phyloP scores from a whole-genome alignment of 805 yeast species.

The Zygotorulaspora danielsina region DNA sequence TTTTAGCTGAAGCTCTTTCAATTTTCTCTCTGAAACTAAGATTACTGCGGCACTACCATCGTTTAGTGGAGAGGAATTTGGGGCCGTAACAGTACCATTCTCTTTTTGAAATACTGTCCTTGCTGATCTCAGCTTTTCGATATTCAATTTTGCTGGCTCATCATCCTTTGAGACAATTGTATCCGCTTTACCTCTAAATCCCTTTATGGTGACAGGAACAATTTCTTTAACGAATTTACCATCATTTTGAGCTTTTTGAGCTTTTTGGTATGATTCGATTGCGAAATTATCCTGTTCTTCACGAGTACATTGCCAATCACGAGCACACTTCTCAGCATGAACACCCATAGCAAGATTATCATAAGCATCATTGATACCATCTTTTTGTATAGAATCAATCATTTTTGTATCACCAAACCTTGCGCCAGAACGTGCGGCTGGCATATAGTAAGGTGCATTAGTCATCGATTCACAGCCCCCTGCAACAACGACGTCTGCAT shows the following conservation, averaged over 20 bases:
- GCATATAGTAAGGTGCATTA: constrained; percentile 88
- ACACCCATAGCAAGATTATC: constrained; percentile 90
- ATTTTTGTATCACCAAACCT: constrained; percentile 79
- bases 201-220: constrained; percentile 83
- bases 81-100: constrained; percentile 94
- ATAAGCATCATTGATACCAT: constrained; percentile 92
- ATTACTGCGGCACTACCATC: constrained; percentile 98
- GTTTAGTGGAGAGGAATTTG: constrained; percentile 92
- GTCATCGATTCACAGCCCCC: constrained; percentile 99
- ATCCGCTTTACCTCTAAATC: constrained; percentile 87
- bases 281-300: constrained; percentile 90
- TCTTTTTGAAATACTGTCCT: constrained; percentile 94
- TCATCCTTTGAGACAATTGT: constrained; percentile 70
- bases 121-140: constrained; percentile 69
- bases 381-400: constrained; percentile 87
- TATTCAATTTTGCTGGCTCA: constrained; percentile 75
- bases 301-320: constrained; percentile 70
- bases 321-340: constrained; percentile 95
- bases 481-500: constrained; percentile 87
- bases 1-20: constrained; percentile 77
- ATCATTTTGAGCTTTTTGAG: constrained; percentile 69
- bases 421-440: constrained; percentile 80
- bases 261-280: constrained; percentile 76
- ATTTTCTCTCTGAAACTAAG: constrained; percentile 77
- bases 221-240: constrained; percentile 84